These are phyloP conservation scores for Yamadazyma triangularis DNA, from an alignment of 1,139 yeast species.

Conservation along the genomic window DNA sequence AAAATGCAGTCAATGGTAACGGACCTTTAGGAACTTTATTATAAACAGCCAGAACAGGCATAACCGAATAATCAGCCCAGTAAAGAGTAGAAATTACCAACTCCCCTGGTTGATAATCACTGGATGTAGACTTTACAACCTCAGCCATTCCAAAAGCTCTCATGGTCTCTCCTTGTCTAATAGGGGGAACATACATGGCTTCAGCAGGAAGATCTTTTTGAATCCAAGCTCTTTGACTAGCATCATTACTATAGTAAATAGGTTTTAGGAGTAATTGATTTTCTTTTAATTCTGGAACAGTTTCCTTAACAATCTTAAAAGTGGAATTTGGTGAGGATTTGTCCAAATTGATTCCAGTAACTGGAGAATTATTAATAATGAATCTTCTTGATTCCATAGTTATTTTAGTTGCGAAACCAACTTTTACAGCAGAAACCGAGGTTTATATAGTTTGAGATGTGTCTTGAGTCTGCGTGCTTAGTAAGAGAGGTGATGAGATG, in stretches of 20 bases:
- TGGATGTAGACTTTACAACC: conserved; percentile 41
- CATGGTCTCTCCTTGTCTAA: conserved; percentile 44
- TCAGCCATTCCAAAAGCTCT: conserved; percentile 48
- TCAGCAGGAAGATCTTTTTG: conserved; percentile 34
- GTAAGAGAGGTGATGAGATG: no score
- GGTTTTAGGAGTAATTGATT: conserved; percentile 46
- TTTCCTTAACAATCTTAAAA: conserved; percentile 15
- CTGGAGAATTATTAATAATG: conserved; percentile 15
- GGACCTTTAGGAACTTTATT: conserved; percentile 20
- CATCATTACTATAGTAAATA: conserved; percentile 57
- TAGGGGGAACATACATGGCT: conserved; percentile 45
- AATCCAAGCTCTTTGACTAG: conserved; percentile 64
- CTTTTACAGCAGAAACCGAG: no score
- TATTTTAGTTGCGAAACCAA: no score
- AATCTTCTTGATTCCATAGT: conserved; percentile 6
- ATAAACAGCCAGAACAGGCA: conserved; percentile 16
- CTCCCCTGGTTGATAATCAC: conserved; percentile 40
- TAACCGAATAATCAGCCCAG: conserved; percentile 28
- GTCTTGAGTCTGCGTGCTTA: no score
- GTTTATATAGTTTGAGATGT: no score
- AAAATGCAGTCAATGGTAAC: conserved; percentile 21
- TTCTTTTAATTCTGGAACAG: conserved; percentile 21
- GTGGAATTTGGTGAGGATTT: conserved; percentile 17
- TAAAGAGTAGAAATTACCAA: conserved; percentile 22
- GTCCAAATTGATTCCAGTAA: conserved; percentile 12